phyloP scores from a whole-genome alignment of 306 rosid species.

The Castanospermum australe region DNA sequence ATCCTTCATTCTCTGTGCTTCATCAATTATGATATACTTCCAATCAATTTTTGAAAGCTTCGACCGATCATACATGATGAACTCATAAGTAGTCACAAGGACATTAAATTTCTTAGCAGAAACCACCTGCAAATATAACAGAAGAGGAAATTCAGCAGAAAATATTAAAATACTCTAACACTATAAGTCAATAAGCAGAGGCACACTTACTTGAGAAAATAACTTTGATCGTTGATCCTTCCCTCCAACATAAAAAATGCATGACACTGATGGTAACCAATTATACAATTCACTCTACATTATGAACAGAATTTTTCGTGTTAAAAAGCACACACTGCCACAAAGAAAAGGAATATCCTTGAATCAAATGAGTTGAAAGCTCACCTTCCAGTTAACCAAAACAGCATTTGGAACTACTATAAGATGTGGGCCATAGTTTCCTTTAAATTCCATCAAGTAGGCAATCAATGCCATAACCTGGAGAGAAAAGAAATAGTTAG shows the following conservation, averaged over 20 bases:
- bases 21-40: slow-evolving; percentile 97
- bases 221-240: slow-evolving; percentile 90
- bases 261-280: slow-evolving; percentile 95
- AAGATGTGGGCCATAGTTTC: slow-evolving; percentile 99
- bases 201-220: slow-evolving; percentile 81
- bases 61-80: slow-evolving; percentile 98
- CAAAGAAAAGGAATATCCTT: slow-evolving; percentile 2
- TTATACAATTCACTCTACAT: slow-evolving; percentile 87
- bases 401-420: slow-evolving; percentile 98
- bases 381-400: slow-evolving; percentile 98
- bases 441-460: slow-evolving; percentile 96
- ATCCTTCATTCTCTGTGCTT: slow-evolving; percentile 99
- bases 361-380: slow-evolving; percentile 4
- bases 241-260: slow-evolving; percentile 92
- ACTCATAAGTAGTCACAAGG: slow-evolving; percentile 98
- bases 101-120: slow-evolving; percentile 94
- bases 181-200: slow-evolving; percentile 21
- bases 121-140: slow-evolving; percentile 66
- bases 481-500: slow-evolving; percentile 4
- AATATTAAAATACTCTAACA: slow-evolving; percentile 20
- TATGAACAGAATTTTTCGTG: slow-evolving; percentile 28
- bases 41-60: slow-evolving; percentile 94
- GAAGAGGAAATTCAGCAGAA: slow-evolving; percentile 17
- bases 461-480: slow-evolving; percentile 99
- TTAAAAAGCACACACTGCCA: neutral